A percentile compares a stretch with the other conserved stretches of the same genome.
These are phyloP conservation scores for Coemansia sp. DNA, from an alignment of 192 early-diverging fungal species.

Conservation along the genomic window DNA sequence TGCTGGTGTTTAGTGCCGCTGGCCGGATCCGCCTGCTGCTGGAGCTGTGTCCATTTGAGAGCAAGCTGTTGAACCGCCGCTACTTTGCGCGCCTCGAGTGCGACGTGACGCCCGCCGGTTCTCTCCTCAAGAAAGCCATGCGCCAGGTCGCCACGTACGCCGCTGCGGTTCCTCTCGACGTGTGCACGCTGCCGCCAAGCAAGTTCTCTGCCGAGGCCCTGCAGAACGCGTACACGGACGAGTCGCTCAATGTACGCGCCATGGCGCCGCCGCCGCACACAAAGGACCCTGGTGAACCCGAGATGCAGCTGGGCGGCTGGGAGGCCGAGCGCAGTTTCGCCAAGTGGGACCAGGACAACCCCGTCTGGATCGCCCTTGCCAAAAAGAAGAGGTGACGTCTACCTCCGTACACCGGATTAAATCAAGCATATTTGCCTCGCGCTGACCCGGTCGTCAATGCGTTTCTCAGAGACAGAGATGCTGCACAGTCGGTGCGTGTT, in stretches of 20 bases:
- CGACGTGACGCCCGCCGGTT: slow-evolving; percentile 21
- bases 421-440: too few species aligned
- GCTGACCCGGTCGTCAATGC: too few species aligned
- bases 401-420: too few species aligned
- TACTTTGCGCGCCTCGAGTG: slow-evolving; percentile 39
- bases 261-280: slow-evolving; percentile 17
- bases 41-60: slow-evolving; percentile 38
- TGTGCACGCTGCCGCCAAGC: slow-evolving; percentile 24
- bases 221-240: slow-evolving; percentile 35
- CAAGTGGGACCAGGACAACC: slow-evolving; percentile 31
- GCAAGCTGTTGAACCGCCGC: slow-evolving; percentile 28
- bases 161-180: slow-evolving; percentile 15
- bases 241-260: slow-evolving; percentile 22
- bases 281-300: slow-evolving; percentile 18
- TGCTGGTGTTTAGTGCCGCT: slow-evolving; percentile 1
- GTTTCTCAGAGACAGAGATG: too few species aligned
- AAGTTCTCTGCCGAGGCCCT: slow-evolving; percentile 11
- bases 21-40: slow-evolving; percentile 23
- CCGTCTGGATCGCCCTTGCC: slow-evolving; percentile 28
- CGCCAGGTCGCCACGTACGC: slow-evolving; percentile 15
- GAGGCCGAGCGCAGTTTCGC: slow-evolving; percentile 20
- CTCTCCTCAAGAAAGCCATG: slow-evolving; percentile 12
- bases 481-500: too few species aligned
- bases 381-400: slow-evolving; percentile 7
- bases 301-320: slow-evolving; percentile 24